These are phyloP conservation scores for Yamadazyma oceani DNA, from an alignment of 1,139 yeast genomes.

Conservation along the genomic window DNA sequence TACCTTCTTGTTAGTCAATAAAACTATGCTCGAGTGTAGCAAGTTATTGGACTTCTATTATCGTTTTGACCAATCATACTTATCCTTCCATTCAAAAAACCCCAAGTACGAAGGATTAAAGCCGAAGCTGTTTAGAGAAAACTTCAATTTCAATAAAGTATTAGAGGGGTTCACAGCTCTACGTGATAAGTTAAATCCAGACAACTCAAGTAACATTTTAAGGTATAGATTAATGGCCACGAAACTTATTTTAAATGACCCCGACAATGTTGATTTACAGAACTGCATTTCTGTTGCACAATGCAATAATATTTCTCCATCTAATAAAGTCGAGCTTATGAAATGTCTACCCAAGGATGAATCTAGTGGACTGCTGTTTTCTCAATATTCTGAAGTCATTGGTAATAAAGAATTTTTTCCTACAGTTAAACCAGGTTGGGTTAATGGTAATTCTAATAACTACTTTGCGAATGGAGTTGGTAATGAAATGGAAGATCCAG, in stretches of 20 bases:
- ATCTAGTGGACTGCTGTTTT: neutral
- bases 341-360: neutral
- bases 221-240: neutral
- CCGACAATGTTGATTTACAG: neutral
- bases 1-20: neutral
- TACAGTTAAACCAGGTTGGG: neutral
- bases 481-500: neutral
- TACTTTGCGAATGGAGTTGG: neutral
- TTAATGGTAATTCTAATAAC: neutral
- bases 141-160: constrained; percentile 1
- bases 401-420: neutral
- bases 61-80: neutral
- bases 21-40: neutral
- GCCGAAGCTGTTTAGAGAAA: neutral
- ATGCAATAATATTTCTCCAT: neutral
- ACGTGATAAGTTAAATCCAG: neutral
- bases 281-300: neutral
- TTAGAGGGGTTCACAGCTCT: neutral
- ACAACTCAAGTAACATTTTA: neutral
- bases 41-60: neutral
- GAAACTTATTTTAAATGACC: neutral
- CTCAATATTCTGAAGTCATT: neutral
- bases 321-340: neutral
- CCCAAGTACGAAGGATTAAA: neutral
- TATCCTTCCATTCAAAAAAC: neutral